Evolutionary conservation across 2,329 filamentous ascomycete genomes (phyloP), one percentile per base, ranked within the genome.

Genomic region (Penicillium sp.): DNA sequence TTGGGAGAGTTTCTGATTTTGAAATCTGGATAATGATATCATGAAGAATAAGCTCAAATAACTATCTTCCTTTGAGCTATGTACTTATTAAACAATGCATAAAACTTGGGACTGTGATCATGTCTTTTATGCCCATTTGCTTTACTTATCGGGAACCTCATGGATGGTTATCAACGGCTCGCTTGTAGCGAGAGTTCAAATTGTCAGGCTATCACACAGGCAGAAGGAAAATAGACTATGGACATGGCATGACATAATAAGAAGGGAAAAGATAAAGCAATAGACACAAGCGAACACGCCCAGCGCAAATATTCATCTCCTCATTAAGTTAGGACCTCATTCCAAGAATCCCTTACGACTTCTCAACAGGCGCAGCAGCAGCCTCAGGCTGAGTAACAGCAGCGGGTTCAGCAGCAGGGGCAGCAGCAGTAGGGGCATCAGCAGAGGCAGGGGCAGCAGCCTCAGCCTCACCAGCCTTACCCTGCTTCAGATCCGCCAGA

Each of bases 401-500:
- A 34, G 52, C 52, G 46, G 57, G 52, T 28, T 31, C 17, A 4
- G 40, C 13, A 12, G 28, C 9, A 21, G 26, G 5, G 43, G 57
- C 59, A 15, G 49, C 43, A 32, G 52, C 48, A 6, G 51, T 43
- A 29, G 55, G 38, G 22, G 22, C 22, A 24, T 7, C 22, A 24
- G 22, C 22, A 29, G 21, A 21, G 3, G 53, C 48, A 19, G 57
- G 33, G 13, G 45, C 15, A 17, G 54, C 26, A 33, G 50, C 33
- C 50, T 57, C 65, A 55, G 44, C 64, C 63, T 48, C 73, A 31
- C 60, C 67, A 57, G 68, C 72, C 43, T 77, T 76, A 41, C 71
- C 71, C 41, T 64, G 83, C 84, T 96, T 96, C 59, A 98, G 71
- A 57, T 95, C 83, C 43, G 91, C 91, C 48, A 98, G 77, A 60